Percentiles rank a stretch among this genome's conserved stretches.
Evolutionary conservation across 2,329 filamentous ascomycete species (phyloP).

Genomic region (Ampelomyces quisqualis): DNA sequence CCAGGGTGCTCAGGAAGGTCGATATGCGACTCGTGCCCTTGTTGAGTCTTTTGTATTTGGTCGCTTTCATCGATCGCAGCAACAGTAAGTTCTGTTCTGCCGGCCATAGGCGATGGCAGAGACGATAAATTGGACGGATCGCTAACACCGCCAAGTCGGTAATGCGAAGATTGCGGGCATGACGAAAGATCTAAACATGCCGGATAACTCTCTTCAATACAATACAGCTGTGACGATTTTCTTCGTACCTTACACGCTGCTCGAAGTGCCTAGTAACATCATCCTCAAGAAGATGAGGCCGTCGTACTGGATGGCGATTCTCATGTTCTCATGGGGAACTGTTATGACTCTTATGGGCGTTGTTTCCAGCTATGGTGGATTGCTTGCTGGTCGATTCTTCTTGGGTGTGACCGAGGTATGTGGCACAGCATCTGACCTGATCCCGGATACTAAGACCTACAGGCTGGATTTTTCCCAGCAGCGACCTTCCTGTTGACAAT

Average conservation of each 20-base stretch:
- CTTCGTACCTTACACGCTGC: slow-evolving; percentile 78
- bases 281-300: slow-evolving; percentile 72
- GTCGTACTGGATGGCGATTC: slow-evolving; percentile 75
- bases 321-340: slow-evolving; percentile 59
- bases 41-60: slow-evolving; percentile 33
- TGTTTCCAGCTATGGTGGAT: slow-evolving; percentile 16
- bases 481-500: slow-evolving; percentile 51
- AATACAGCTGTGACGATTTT: slow-evolving; percentile 76
- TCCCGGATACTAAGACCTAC: slow-evolving; percentile 3
- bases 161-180: slow-evolving; percentile 61
- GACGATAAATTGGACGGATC: not conserved
- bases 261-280: slow-evolving; percentile 73
- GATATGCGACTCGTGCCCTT: slow-evolving; percentile 33
- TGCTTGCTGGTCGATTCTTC: slow-evolving; percentile 21
- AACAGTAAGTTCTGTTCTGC: slow-evolving; percentile 12
- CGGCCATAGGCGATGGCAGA: not conserved
- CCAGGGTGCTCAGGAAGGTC: slow-evolving; percentile 37
- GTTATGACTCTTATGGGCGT: slow-evolving; percentile 29
- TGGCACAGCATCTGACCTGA: not conserved
- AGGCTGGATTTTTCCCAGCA: slow-evolving; percentile 62
- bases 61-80: slow-evolving; percentile 35
- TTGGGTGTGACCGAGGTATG: slow-evolving; percentile 39
- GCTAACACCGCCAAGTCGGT: slow-evolving; percentile 53
- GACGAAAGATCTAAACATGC: slow-evolving; percentile 55
- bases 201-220: slow-evolving; percentile 63